phyloP scores from a whole-genome alignment of 2,329 filamentous ascomycete genomes.

The Zasmidium citrigriseum region DNA sequence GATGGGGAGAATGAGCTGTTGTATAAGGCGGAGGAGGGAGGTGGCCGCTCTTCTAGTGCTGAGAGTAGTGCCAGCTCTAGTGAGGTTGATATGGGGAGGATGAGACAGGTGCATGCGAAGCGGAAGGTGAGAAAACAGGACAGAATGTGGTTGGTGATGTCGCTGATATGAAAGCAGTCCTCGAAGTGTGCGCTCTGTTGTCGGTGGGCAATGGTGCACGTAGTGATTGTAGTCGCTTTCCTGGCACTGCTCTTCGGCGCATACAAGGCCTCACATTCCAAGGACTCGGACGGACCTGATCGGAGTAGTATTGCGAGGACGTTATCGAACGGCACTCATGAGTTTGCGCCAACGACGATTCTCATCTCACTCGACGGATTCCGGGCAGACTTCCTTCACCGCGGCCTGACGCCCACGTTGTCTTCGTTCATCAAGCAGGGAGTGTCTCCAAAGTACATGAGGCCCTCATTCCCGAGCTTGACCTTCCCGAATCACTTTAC shows the following conservation, averaged over 20 bases:
- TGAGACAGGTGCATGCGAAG: slow-evolving; percentile 53
- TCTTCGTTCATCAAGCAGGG: slow-evolving; percentile 77
- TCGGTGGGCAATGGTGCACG: slow-evolving; percentile 42
- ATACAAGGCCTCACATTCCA: slow-evolving; percentile 53
- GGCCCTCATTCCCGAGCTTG: slow-evolving; percentile 90
- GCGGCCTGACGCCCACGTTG: slow-evolving; percentile 79
- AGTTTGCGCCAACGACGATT: slow-evolving; percentile 89
- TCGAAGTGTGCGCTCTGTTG: slow-evolving; percentile 39
- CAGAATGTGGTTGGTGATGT: slow-evolving; percentile 19
- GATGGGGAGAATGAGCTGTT: slow-evolving; percentile 76
- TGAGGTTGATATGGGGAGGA: slow-evolving; percentile 48
- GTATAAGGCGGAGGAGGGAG: slow-evolving; percentile 89
- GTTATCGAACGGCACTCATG: slow-evolving; percentile 77
- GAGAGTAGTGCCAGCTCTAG: slow-evolving; percentile 38
- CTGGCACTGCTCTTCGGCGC: slow-evolving; percentile 57
- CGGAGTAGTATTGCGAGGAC: slow-evolving; percentile 26
- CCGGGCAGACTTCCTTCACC: slow-evolving; percentile 85
- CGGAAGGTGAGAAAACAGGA: slow-evolving; percentile 32
- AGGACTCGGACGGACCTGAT: neutral
- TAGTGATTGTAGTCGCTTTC: slow-evolving; percentile 55
- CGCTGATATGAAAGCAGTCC: slow-evolving; percentile 12
- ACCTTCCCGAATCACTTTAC: slow-evolving; percentile 97
- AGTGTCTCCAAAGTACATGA: slow-evolving; percentile 89
- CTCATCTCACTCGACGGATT: slow-evolving; percentile 95
- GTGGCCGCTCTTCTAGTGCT: slow-evolving; percentile 42